Evolutionary conservation across 2,329 filamentous ascomycete species (phyloP).

Genomic region (Scleromitrula shiraiana): DNA sequence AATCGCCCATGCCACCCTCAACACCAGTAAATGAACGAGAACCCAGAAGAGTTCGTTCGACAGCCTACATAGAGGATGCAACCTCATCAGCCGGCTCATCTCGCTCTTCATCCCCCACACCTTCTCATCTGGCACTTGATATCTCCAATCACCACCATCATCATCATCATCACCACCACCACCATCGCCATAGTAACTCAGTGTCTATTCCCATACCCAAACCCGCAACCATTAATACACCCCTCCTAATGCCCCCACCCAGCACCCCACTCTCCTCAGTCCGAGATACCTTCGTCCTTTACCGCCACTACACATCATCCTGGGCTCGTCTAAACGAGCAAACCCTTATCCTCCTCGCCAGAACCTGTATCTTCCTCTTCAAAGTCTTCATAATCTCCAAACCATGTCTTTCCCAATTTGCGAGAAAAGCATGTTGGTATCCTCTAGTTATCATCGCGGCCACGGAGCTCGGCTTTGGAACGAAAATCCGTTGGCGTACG

Average conservation of each 20-base stretch:
- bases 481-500: conserved; percentile 30
- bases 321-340: conserved; percentile 29
- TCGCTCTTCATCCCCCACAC: conserved; percentile 15
- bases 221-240: conserved; percentile 24
- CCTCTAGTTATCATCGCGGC: conserved; percentile 62
- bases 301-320: conserved; percentile 31
- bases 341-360: conserved; percentile 32
- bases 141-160: conserved; percentile 6
- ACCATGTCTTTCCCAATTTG: conserved; percentile 65
- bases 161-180: conserved; percentile 1
- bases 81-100: conserved; percentile 13
- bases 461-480: conserved; percentile 47
- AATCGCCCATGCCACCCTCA: conserved; percentile 25
- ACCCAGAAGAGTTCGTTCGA: conserved; percentile 19
- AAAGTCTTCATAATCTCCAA: conserved; percentile 60
- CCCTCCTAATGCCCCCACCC: conserved; percentile 35
- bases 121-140: conserved; percentile 18
- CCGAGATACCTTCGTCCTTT: conserved; percentile 22
- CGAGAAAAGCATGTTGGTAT: conserved; percentile 54
- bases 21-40: conserved; percentile 24
- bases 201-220: conserved; percentile 3
- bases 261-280: conserved; percentile 28
- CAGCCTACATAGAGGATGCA: conserved; percentile 26
- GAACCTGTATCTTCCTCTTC: conserved; percentile 54
- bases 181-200: too few species aligned